These are phyloP conservation scores for Candida germanica DNA, from an alignment of 805 yeast species.

Conservation along the genomic window DNA sequence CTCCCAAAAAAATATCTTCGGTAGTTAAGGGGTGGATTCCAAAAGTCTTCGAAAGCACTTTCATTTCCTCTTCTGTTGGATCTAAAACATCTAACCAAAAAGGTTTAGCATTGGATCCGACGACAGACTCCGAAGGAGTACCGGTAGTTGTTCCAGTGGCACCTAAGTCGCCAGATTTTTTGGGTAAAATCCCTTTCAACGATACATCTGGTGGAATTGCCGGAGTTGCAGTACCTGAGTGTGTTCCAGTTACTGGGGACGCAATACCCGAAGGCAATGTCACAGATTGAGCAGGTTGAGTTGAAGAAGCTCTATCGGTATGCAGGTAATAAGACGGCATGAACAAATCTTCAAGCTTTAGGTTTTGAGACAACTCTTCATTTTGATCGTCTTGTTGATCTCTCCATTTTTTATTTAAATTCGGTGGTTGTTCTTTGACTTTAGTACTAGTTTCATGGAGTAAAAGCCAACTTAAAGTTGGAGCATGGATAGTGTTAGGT, in stretches of 20 bases:
- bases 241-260: not conserved
- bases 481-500: conserved; percentile 85
- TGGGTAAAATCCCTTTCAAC: not conserved
- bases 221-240: not conserved
- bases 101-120: conserved; percentile 18
- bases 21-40: conserved; percentile 96
- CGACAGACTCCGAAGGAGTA: not conserved
- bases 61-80: conserved; percentile 97
- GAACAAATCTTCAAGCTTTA: conserved; percentile 22
- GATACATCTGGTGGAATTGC: not conserved
- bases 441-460: conserved; percentile 7
- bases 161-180: not conserved
- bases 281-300: not conserved
- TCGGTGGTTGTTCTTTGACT: conserved; percentile 9
- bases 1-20: conserved; percentile 91
- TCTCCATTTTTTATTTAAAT: conserved; percentile 16
- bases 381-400: conserved; percentile 8
- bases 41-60: conserved; percentile 82
- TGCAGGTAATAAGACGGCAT: conserved; percentile 20
- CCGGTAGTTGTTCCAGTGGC: not conserved
- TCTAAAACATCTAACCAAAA: conserved; percentile 87
- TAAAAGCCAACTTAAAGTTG: conserved; percentile 77
- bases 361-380: conserved; percentile 3
- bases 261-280: not conserved
- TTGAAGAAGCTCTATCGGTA: not conserved